Evolutionary conservation across 768 basidiomycete genomes (phyloP).

Genomic region (Boletus rubroflammeus): DNA sequence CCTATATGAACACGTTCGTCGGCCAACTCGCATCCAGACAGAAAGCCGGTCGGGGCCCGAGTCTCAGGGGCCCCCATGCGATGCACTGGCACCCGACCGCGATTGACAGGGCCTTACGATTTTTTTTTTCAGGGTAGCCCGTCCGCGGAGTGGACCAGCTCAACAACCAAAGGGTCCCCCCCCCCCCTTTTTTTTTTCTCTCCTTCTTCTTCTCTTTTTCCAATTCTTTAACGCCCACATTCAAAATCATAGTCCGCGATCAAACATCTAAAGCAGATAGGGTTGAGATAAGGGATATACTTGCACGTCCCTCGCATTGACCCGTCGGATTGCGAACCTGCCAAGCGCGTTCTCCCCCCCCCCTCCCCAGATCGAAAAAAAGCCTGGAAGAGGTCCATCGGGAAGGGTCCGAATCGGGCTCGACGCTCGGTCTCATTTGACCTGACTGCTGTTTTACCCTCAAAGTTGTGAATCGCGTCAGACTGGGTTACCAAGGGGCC

Average conservation of each 20-base stretch:
- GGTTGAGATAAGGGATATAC: not conserved
- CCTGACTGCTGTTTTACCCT: not conserved
- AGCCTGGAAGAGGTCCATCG: not conserved
- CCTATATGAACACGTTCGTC: constrained; percentile 4
- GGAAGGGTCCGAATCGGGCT: not conserved
- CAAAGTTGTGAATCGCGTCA: not conserved
- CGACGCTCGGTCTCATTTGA: not conserved
- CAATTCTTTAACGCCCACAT: not conserved
- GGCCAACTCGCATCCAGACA: not conserved
- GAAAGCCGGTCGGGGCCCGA: constrained; percentile 1
- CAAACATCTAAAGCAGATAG: not conserved
- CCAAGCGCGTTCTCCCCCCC: not conserved
- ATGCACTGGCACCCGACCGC: not conserved
- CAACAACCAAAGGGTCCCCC: not conserved
- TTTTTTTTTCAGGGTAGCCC: constrained; percentile 6
- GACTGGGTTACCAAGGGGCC: not conserved
- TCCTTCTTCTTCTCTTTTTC: too few relatives aligned
- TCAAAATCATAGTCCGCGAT: constrained; percentile 4
- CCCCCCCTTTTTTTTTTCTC: not conserved
- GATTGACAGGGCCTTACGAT: not conserved
- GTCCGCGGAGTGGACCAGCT: not conserved
- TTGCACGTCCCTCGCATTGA: not conserved
- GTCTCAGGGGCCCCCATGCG: not conserved
- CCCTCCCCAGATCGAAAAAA: not conserved
- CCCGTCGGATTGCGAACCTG: not conserved